These are phyloP conservation scores for Globisporangium viniferum DNA, from an alignment of 352 stramenopile genomes.

Conservation along the genomic window DNA sequence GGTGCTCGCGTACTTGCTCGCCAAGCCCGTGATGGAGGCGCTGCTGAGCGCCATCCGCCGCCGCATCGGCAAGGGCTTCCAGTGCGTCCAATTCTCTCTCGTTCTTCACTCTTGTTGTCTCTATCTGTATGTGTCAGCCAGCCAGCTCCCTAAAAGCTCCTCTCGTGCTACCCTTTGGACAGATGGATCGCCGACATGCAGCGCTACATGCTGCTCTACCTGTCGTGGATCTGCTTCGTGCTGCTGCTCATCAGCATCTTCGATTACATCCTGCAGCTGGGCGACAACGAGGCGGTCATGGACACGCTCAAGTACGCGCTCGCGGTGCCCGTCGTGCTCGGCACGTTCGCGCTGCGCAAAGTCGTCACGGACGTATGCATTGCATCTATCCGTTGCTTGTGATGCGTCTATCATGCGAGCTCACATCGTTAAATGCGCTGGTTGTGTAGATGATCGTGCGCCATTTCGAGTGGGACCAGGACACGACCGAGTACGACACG, in stretches of 20 bases:
- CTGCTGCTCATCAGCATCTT: conserved; percentile 49
- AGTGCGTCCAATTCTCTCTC: conserved; percentile 18
- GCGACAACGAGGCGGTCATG: conserved; percentile 44
- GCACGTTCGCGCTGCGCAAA: conserved; percentile 68
- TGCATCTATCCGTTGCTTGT: no score
- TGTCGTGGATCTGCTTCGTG: conserved; percentile 68
- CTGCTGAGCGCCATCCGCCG: conserved; percentile 48
- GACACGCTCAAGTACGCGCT: conserved; percentile 54
- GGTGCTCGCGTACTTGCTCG: conserved; percentile 51
- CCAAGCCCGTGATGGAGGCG: conserved; percentile 43
- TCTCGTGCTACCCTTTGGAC: background rate
- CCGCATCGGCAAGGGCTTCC: conserved; percentile 62
- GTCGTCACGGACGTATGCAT: conserved; percentile 70
- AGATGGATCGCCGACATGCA: conserved; percentile 81
- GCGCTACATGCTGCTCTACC: conserved; percentile 68
- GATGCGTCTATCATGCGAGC: background rate
- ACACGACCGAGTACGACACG: conserved; percentile 58
- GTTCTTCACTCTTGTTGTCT: background rate
- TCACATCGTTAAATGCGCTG: background rate
- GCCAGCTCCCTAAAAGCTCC: background rate
- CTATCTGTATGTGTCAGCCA: background rate
- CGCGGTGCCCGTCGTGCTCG: conserved; percentile 66
- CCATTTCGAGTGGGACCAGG: conserved; percentile 75
- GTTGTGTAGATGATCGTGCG: conserved; percentile 57
- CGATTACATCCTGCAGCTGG: conserved; percentile 50